phyloP scores from a whole-genome alignment of 1,284 basidiomycete species.

The Ceratobasidium sp. region DNA sequence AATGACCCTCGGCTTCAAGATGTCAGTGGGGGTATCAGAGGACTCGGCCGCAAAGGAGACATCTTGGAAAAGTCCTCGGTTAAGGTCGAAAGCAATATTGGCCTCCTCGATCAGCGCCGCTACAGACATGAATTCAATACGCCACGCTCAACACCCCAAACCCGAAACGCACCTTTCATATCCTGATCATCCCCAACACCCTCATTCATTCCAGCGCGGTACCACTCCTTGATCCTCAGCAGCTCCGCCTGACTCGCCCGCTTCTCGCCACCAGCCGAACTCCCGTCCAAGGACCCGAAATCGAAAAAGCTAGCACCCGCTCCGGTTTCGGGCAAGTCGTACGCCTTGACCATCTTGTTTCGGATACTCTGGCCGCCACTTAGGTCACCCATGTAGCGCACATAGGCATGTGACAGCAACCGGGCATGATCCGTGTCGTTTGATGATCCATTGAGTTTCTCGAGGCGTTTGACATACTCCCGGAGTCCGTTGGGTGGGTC shows the following conservation, averaged over 20 bases:
- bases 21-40: constrained; percentile 41
- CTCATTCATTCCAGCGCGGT: constrained; percentile 73
- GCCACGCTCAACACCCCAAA: not conserved
- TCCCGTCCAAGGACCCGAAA: constrained; percentile 64
- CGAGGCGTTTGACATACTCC: constrained; percentile 60
- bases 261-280: constrained; percentile 49
- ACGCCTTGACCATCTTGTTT: constrained; percentile 68
- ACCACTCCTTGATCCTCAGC: constrained; percentile 80
- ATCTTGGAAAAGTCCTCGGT: constrained; percentile 64
- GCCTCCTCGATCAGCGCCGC: constrained; percentile 66
- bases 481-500: constrained; percentile 60
- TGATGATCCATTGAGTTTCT: constrained; percentile 53
- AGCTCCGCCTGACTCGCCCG: constrained; percentile 60
- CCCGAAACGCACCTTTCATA: constrained; percentile 61
- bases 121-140: constrained; percentile 46
- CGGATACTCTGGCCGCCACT: constrained; percentile 82
- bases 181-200: constrained; percentile 61
- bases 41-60: constrained; percentile 33
- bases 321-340: constrained; percentile 61
- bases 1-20: constrained; percentile 46
- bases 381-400: constrained; percentile 86
- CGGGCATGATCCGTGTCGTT: constrained; percentile 55
- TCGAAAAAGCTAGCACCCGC: constrained; percentile 70
- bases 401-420: constrained; percentile 81
- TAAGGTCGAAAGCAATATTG: constrained; percentile 71